Base-by-base conservation (phyloP, 768 basidiomycete species). In the Trametes maxima region DNA sequence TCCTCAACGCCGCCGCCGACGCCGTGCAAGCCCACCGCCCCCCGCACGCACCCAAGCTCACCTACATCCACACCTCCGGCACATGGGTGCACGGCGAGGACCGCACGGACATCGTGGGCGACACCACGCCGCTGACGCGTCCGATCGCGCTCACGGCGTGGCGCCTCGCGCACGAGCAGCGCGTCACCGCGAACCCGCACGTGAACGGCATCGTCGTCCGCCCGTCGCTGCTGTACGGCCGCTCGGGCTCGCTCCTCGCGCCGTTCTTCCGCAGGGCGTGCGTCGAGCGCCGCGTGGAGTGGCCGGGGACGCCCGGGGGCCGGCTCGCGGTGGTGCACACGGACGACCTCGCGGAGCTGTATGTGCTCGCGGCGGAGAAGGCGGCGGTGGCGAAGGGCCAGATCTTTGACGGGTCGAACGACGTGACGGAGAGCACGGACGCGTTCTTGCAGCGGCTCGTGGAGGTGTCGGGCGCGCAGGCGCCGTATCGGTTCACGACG, bases 271-370 rank as follows among this genome's bases (percentile, higher is more conserved):
- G 68, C 44, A 43, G 57, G 10, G 69, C 74, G 10, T 70, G 66
- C 2, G 3, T n/a, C 37, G 66, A 67, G 11, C 76, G 76, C 16
- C 69, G 69, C 40, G 74, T 76, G 2, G 61, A 55, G 17, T 76
- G 73, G 71, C 66, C 63, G 16, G 78, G 78, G n/a, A 72, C 70
- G 19, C 74, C 75, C 0, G 77, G 74, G 2, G 71, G 70, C 1
- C 68, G 78, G 37, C 74, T 71, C 21, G 63, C 73, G 11, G 51
- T 76, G 4, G 68, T 82, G 40, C 81, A 83, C 65, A 51, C 61
- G 12, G 81, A 83, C 65, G 81, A 83, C 61, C 68, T 80, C 40
- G 80, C 80, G 3, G 80, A 80, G 50, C 51, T 79, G 39, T 81
- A 77, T 55, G 39, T 80, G 4, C 66, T 75, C 11, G 75, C 72